Evolutionary conservation across 306 rosid genomes (phyloP), one percentile per base, ranked within the genome.

Genomic region (Prunus kanzakura): DNA sequence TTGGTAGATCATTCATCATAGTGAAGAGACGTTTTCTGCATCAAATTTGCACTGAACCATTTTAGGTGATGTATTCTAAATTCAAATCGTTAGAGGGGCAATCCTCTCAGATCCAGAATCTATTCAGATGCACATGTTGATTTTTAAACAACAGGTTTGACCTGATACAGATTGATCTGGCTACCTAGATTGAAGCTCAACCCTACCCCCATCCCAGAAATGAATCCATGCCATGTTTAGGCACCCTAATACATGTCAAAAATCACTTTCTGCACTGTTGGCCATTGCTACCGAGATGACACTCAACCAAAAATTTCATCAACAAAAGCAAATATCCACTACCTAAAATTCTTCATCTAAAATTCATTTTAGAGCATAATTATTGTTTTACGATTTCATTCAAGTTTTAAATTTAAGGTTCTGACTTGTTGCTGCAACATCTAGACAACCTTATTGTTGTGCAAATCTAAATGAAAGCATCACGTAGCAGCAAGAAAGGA

Each of bases 1-100:
- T 85, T 1, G 96, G 96, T 70, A 85, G 69, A 79, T 90, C 93
- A 82, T 90, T 90, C 75, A 88, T 88, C 90, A 85, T 71, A 65
- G 78, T 68, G 83, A 90, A 90, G 64, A 90, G 86, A 25, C 87
- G 91, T 54, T 82, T 83, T 85, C 84, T 75, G 84, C 84, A 38
- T 43, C 49, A 84, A 57, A 76, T 64, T 74, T 30, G 25, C 72
- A 66, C 45, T 19, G 3, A 62, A 27, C 50, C 7, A 4, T 4
- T 41, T 29, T 29, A 29, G 45, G 11, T 29, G 0, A 62, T 2
- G 19, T 15, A 27, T 15, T 6, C 66, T 27, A 27, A 61, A 61
- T 62, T 62, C 41, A 27, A 14, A 62, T 62, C 38, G 2, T 15
- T 5, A 20, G 11, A 27, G 41, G 38, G 23, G 66, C 19, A 62